Evolutionary conservation across 345 rosid species (phyloP).

Genomic region (Gossypium sturtianum): DNA sequence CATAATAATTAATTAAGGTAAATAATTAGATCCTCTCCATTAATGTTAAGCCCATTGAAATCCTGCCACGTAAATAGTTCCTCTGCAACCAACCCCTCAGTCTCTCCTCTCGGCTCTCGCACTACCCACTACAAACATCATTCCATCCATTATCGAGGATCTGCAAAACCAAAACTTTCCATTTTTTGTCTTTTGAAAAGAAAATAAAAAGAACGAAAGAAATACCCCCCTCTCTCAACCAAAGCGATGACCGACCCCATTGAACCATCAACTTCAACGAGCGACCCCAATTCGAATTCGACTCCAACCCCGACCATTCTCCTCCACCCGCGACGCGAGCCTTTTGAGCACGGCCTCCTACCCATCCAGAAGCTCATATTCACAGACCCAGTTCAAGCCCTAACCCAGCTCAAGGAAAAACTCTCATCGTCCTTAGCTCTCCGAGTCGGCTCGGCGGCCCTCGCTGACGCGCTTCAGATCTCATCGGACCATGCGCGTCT

Average conservation of each 20-base stretch:
- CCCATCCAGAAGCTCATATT: constrained; percentile 91
- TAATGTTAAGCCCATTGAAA: not conserved
- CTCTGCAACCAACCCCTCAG: not conserved
- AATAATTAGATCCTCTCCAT: not conserved
- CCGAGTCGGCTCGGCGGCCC: constrained; percentile 56
- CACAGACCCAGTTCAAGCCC: constrained; percentile 76
- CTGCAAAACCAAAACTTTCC: constrained; percentile 24
- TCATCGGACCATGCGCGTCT: constrained; percentile 80
- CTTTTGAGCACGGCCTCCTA: constrained; percentile 94
- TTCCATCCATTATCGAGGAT: constrained; percentile 27
- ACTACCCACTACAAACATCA: not conserved
- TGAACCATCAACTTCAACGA: constrained; percentile 46
- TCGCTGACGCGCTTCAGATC: constrained; percentile 87
- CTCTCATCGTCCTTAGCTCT: constrained; percentile 35
- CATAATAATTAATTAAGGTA: no score
- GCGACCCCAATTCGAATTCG: constrained; percentile 30
- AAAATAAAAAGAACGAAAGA: not conserved
- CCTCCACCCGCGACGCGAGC: constrained; percentile 82
- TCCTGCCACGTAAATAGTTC: not conserved
- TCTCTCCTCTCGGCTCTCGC: not conserved
- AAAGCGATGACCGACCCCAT: constrained; percentile 47
- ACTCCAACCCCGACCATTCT: constrained; percentile 32
- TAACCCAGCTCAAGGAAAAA: constrained; percentile 60
- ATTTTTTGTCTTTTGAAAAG: constrained; percentile 15
- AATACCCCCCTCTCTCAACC: not conserved